Evolutionary conservation across 2,329 filamentous ascomycete genomes (phyloP), one percentile per base, ranked within the genome.

Genomic region (Monilinia fructicola): DNA sequence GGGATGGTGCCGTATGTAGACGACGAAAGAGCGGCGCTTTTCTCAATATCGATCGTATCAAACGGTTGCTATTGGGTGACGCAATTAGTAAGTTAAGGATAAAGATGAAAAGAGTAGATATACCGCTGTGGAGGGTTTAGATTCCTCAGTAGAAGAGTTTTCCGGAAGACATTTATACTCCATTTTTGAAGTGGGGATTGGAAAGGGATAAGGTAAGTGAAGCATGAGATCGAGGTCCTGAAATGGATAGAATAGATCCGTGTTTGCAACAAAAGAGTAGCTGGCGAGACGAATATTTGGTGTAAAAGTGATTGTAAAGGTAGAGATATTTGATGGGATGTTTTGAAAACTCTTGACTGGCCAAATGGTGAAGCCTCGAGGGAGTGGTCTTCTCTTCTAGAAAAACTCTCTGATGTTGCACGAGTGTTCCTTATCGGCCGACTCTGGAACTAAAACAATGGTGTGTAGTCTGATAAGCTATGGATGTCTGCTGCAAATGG

Each of bases 401-500:
- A 10, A 50, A 60, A 60, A 14, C 28, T 28, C 21, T 35, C 9
- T 38, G 31, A 60, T 50, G 14, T 50, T 35, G 48, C 58, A 60
- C 42, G 2, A 26, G 4, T 16, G 7, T 42, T 26, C 46, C 44
- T 60, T 60, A 60, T 60, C 58, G 44, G 42, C 28, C 44, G 44
- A 50, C 18, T 54, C 12, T 50, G 28, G 21, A 60, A 50, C 10
- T 38, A 50, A 21, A 53, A 26, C 14, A 14, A 23, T 60, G n/a
- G 63, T 60, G 40, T 59, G 63, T 42, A 28, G 63, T 38, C 26
- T 31, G 63, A 65, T 65, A 65, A 65, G 63, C 54, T 23, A 38
- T 60, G 35, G 23, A 58, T 21, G 63, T 65, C 63, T 48, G 63
- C 54, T 65, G 63, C 31, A 28, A 53, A 65, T n/a, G 54, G 46